Base-by-base conservation (phyloP, 345 rosid genomes). In the Ailanthus altissimus region DNA sequence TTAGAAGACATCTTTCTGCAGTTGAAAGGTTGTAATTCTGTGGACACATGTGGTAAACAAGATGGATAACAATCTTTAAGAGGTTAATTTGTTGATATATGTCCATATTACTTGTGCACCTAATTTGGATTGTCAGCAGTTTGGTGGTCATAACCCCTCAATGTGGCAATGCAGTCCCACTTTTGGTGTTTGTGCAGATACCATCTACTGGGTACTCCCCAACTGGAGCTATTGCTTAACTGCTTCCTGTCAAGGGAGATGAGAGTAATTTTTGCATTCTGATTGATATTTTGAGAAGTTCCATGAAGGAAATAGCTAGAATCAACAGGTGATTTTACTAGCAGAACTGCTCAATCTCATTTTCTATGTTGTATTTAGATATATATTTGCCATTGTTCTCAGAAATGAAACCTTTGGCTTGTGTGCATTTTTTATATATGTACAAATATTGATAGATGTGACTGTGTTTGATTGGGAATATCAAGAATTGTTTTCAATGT, bases 311-410 rank as follows among this genome's bases (percentile, higher is more conserved):
- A 72, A 69, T 76, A 65, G 58, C 65, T 72, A 26, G 40, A 67
- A 49, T 60, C 60, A n/a, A 74, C 77, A 70, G 78, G 79, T 77
- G 50, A 75, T 66, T 58, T 51, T 73, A 67, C 59, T 74, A 64
- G 14, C 45, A 32, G 57, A 66, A 26, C 47, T 11, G 63, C 45
- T 70, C 49, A 46, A 64, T 72, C 63, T 72, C 77, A 65, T 73
- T 58, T 76, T 58, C 67, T 59, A 45, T 67, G 42, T 56, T 81
- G 81, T 79, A 61, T 77, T 7, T 78, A 20, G 28, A 32, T 38
- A 13, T 14, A 77, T 13, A 64, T 81, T 46, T n/a, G 64, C 12
- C 67, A 51, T 46, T 58, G 57, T 71, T 50, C 61, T 63, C 50
- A 28, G 15, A 66, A 78, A 10, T 25, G 67, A 47, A 67, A 51